Evolutionary conservation across 2,329 filamentous ascomycete species (phyloP), one percentile per base, ranked within the genome.

Genomic region (Penicillium paneum): DNA sequence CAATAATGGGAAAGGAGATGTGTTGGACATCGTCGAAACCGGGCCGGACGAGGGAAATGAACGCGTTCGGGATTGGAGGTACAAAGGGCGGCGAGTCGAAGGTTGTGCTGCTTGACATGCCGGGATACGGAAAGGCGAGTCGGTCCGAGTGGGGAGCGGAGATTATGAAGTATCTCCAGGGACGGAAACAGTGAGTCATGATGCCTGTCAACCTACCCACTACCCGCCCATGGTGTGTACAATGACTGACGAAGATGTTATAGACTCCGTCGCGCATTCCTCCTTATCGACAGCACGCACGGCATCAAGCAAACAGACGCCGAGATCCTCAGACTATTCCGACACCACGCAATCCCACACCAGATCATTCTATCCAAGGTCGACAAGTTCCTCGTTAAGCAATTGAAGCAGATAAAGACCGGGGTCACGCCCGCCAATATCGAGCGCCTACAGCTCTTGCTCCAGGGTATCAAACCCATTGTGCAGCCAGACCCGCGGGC

Each of bases 341-440:
- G 81, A 15, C 61, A 79, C 42, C 74, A 79, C n/a, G 80, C 79
- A 1, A 79, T 89, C 15, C 76, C 82, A 0, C 83, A 85, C 66
- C 86, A 89, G 67, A 74, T 90, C 15, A 74, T 90, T 15, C 66
- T 89, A n/a, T 82, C 80, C 7, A 90, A 90, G 67, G 78, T 82
- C 7, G 87, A 90, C 65, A 80, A 81, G 56, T 56, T 86, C 13
- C 62, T 85, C 39, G 55, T 65, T 36, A 60, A 71, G 59, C 73
- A 58, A 38, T 67, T 55, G 53, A 64, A 49, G 56, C 66, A 64
- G 39, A 71, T 62, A 36, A 74, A 62, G 47, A 65, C 61, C 52
- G 71, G 58, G 43, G 75, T 60, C 21, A 64, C 65, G 5, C 41
- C 62, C 21, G 55, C 60, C 11, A 64, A 57, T 21, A 47, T 74